Conservation (phyloP, 2,329 filamentous ascomycete genomes). For the Fusarium sp. region DNA sequence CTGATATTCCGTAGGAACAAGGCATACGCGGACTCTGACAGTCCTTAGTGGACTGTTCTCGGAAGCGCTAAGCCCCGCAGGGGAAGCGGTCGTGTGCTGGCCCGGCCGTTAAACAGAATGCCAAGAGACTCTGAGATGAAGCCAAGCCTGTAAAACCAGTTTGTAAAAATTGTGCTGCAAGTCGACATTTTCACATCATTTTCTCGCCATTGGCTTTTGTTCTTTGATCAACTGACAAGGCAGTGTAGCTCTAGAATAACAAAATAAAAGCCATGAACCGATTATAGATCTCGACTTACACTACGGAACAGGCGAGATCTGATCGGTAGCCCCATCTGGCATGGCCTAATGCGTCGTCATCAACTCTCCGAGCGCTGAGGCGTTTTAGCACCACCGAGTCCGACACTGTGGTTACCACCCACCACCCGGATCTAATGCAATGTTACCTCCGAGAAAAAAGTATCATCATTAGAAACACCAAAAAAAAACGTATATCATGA, state of each 20-base stretch:
- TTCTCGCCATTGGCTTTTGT: neutral
- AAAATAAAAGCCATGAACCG: neutral
- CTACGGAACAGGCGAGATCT: constrained; percentile 2
- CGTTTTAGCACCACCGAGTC: neutral
- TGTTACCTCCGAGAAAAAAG: neutral
- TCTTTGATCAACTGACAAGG: neutral
- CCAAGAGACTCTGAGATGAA: constrained; percentile 32
- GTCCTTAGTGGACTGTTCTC: constrained; percentile 4
- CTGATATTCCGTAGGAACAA: neutral
- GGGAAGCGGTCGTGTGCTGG: constrained; percentile 34
- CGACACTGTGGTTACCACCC: neutral
- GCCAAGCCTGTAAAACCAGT: constrained; percentile 33
- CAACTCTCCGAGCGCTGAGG: constrained; percentile 3
- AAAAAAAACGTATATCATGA: constrained; percentile 16
- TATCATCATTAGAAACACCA: constrained; percentile 14
- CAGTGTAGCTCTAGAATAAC: neutral
- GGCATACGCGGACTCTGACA: neutral
- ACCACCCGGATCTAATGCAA: neutral
- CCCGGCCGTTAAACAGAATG: constrained; percentile 1
- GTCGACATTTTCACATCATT: neutral
- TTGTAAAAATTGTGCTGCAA: neutral
- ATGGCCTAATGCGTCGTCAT: constrained; percentile 24
- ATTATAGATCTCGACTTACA: constrained; percentile 5
- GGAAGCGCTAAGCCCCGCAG: constrained; percentile 22
- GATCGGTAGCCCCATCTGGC: constrained; percentile 20